Evolutionary conservation across 345 rosid species (phyloP), one percentile per base, ranked within the genome.

Genomic region (Linum usitatissimum): DNA sequence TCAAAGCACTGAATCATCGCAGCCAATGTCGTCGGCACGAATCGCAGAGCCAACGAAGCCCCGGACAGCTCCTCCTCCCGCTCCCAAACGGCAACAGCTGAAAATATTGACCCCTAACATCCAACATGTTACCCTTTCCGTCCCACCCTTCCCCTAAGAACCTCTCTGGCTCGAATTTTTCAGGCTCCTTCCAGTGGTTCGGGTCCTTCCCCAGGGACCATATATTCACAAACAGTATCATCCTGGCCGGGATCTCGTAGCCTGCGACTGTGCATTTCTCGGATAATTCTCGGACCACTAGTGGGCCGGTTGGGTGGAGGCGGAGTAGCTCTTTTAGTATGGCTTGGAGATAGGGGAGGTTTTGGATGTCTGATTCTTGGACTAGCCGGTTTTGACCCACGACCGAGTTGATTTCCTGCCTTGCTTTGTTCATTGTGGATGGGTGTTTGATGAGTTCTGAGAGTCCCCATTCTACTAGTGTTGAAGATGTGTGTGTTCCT

Each of bases 271-370:
- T 57, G 30, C 30, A 18, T 20, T 57, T 14, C 30, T 57, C 12
- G 30, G 15, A 9, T 6, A 10, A 10, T 6, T 21, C 60, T 21
- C 60, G 18, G 60, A 3, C 6, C 6, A 57, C 6, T 21, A 57
- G 14, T 3, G 60, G 60, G 1, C 13, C 28, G 2, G 60, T 3
- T 19, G 60, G 17, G 60, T 57, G 30, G 30, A 57, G 60, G 17
- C 60, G 23, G 6, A 57, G 60, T 6, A 23, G 18, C 20, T 57
- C 60, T 57, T 21, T 19, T 12, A 57, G 6, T 13, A 20, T 13
- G 28, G 60, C 60, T 57, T 20, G 60, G 3, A 57, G 60, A 20
- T 57, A 57, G 7, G 60, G 60, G 13, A 57, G 60, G 60, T 57
- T 57, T 19, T 6, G 60, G 14, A 57, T 6, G 30, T 57, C 60